Evolutionary conservation across 2,329 filamentous ascomycete genomes (phyloP).

Genomic region (Pseudonectria buxi): DNA sequence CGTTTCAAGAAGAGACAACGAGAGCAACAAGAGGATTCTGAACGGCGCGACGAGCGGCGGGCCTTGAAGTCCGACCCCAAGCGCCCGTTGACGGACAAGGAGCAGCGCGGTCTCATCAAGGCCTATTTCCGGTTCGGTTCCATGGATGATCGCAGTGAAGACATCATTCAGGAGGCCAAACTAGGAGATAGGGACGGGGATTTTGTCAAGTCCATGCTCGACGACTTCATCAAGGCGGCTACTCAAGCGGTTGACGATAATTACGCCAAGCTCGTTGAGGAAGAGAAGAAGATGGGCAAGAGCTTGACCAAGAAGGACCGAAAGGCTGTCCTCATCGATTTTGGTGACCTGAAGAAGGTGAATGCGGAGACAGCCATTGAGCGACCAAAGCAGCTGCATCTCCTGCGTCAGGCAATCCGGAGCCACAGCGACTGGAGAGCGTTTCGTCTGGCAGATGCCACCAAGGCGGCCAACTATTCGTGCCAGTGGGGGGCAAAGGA

Average conservation of each 20-base stretch:
- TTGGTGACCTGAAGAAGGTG: constrained; percentile 84
- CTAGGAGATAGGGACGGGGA: constrained; percentile 74
- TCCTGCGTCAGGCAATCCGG: constrained; percentile 69
- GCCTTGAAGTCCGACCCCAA: constrained; percentile 74
- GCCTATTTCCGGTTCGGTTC: constrained; percentile 88
- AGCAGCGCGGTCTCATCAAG: constrained; percentile 84
- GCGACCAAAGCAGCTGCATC: constrained; percentile 78
- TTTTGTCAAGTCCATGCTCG: constrained; percentile 69
- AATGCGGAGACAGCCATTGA: constrained; percentile 95
- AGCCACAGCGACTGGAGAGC: constrained; percentile 62
- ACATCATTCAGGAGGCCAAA: constrained; percentile 81
- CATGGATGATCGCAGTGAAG: constrained; percentile 79
- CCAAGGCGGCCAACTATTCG: constrained; percentile 84
- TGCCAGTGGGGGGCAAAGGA: constrained; percentile 90
- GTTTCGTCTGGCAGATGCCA: constrained; percentile 85
- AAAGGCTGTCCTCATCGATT: constrained; percentile 94
- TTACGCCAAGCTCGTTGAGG: constrained; percentile 65
- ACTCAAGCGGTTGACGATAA: constrained; percentile 57
- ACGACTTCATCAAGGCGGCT: constrained; percentile 60
- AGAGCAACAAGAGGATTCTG: constrained; percentile 60
- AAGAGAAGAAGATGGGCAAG: constrained; percentile 77
- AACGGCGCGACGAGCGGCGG: constrained; percentile 51
- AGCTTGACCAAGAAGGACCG: constrained; percentile 91
- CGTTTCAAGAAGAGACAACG: constrained; percentile 61
- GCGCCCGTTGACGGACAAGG: constrained; percentile 85